These are phyloP conservation scores for Pueraria montana DNA, from an alignment of 306 rosid genomes.

Conservation along the genomic window DNA sequence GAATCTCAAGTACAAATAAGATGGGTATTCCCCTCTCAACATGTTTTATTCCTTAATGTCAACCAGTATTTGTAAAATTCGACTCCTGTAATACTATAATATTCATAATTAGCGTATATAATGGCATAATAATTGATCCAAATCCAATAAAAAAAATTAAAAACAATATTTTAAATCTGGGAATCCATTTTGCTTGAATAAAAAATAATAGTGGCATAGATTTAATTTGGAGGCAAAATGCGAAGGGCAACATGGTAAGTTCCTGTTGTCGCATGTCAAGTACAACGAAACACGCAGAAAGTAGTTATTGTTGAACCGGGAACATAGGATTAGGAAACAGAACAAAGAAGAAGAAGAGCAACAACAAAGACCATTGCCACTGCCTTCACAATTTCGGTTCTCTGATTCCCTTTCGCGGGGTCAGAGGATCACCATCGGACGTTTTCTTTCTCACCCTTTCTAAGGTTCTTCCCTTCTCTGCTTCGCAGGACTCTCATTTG, in stretches of 20 bases:
- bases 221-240: slow-evolving; percentile 5
- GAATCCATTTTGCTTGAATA: background rate
- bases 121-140: no score
- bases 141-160: no score
- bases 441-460: background rate
- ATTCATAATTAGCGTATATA: no score
- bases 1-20: no score
- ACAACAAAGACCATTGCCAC: slow-evolving; percentile 37
- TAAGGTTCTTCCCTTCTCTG: background rate
- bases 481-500: background rate
- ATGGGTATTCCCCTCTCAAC: no score
- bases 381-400: slow-evolving; percentile 59
- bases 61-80: no score
- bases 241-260: slow-evolving; percentile 53
- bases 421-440: slow-evolving; percentile 65
- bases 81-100: no score
- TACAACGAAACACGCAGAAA: slow-evolving; percentile 47
- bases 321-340: slow-evolving; percentile 42
- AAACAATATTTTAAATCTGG: no score
- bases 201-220: background rate
- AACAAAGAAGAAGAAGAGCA: slow-evolving; percentile 16
- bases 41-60: no score
- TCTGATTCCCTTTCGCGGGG: slow-evolving; percentile 75
- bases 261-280: background rate
- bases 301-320: slow-evolving; percentile 58